These are phyloP conservation scores for Ampelomyces quisqualis DNA, from an alignment of 2,329 filamentous ascomycete species.

Conservation along the genomic window DNA sequence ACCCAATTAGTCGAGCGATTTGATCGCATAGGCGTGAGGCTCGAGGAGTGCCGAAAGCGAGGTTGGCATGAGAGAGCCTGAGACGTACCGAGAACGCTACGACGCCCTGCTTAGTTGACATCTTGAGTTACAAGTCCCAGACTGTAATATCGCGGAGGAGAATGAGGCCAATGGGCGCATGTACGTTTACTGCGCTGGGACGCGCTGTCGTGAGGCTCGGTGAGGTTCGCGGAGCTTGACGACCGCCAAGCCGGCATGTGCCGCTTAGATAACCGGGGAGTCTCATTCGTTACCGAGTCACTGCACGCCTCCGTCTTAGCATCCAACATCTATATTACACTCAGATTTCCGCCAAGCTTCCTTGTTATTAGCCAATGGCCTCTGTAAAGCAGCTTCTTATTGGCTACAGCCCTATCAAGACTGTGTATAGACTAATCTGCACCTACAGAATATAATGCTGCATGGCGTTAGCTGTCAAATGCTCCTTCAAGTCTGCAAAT, in stretches of 20 bases:
- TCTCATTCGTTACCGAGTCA: slow-evolving; percentile 4
- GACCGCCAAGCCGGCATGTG: slow-evolving; percentile 25
- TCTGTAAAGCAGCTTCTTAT: too few species aligned
- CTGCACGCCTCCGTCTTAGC: too few species aligned
- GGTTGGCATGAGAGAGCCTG: slow-evolving; percentile 1
- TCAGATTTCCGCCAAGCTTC: too few species aligned
- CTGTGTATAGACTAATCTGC: too few species aligned
- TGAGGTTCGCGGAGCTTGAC: slow-evolving; percentile 30
- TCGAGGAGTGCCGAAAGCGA: slow-evolving; percentile 11
- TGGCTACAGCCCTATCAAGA: too few species aligned
- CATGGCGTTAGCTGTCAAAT: too few species aligned
- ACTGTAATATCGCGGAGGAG: slow-evolving; percentile 15
- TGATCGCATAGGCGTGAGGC: not conserved
- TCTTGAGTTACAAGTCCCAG: slow-evolving; percentile 21
- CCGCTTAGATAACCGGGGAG: slow-evolving; percentile 6
- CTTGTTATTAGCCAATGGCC: too few species aligned
- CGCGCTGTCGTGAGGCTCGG: slow-evolving; percentile 23
- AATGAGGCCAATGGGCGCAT: slow-evolving; percentile 27
- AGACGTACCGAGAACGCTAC: slow-evolving; percentile 34
- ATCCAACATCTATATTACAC: too few species aligned
- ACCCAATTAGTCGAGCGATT: slow-evolving; percentile 14
- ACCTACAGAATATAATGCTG: too few species aligned
- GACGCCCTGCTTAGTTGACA: slow-evolving; percentile 37
- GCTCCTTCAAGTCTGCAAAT: too few species aligned
- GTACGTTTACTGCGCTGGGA: slow-evolving; percentile 17